Evolutionary conservation across 345 rosid species (phyloP), one percentile per base, ranked within the genome.

Genomic region (Corymbia maculata): DNA sequence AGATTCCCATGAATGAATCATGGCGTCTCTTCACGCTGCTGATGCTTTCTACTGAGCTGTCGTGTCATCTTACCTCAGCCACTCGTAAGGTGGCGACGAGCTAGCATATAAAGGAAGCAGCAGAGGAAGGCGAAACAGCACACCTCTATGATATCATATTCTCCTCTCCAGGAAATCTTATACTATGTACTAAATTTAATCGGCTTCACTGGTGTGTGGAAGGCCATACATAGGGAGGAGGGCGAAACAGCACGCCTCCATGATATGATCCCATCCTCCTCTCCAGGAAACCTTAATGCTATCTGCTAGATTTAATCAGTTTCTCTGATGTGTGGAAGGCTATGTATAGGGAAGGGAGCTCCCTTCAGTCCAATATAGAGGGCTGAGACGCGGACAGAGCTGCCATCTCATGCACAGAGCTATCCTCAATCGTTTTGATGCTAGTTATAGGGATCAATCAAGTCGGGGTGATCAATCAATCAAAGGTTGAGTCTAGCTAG

Each of bases 341-440:
- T 75, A 87, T 42, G 6, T 9, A 26, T 28, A 22, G 88, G 61
- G 61, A 21, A 55, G 28, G 92, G 94, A 92, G 93, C 95, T 94
- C 93, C 95, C 26, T 93, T 93, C 91, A 79, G 94, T 88, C 90
- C 96, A 93, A 91, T 94, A 86, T 9, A 57, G 91, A 92, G 96
- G 93, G 91, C 88, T 3, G 87, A 91, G 93, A 44, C 15, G 89
- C 70, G 91, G 94, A 45, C 51, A 70, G 95, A 94, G 96, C 94
- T 95, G 95, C 93, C 95, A 92, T 92, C 89, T 92, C 96, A 92
- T 95, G 96, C 94, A 90, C 87, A 42, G 4, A 92, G 89, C 89
- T 47, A 36, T 61, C 88, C 89, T 51, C 51, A 19, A 13, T 44
- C 36, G 30, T 15, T 42, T 75, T 1, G 3, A 42, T 14, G 24